Base-by-base conservation (phyloP, 352 stramenopile species). In the Elongisporangium undulatum region DNA sequence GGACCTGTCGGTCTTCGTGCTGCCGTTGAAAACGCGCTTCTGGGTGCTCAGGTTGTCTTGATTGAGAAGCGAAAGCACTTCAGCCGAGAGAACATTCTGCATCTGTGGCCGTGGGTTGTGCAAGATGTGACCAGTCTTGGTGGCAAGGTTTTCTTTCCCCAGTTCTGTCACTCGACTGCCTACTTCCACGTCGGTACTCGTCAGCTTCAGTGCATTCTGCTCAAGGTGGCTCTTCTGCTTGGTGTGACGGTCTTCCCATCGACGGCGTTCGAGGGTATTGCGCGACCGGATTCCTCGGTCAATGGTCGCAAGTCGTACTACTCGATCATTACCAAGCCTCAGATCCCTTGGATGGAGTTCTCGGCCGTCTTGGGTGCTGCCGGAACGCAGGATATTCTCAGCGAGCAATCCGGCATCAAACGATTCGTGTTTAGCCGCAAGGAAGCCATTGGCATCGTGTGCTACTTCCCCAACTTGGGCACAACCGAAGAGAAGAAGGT, bases 151-250 rank as follows among this genome's bases (percentile, higher is more conserved):
- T 87, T 95, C 52, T 95, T 88, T 71, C 72, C 77, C 10, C 77
- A 84, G 55, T 89, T 91, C 66, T 93, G 84, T 55, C 83, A 90
- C 61, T 93, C 84, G 53, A 89, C 81, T 13, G 82, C 79, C 12
- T 90, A 92, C 54, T 92, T 95, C 69, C 84, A 93, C 63, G 84
- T 95, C 17, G 85, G 85, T 38, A 95, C 85, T 16, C 83, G 83
- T n/a, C 83, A 95, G 62, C 59, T 95, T 13, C 85, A 95, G 63
- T 82, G 86, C 58, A 92, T 91, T 51, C 63, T 95, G 39, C 77
- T 95, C 54, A 95, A 95, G 62, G 80, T 92, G 15, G 82, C 79
- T 19, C 63, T 95, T 26, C 56, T 92, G 21, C 59, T 95, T 0
- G 85, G 85, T 13, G 82, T 92, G 21, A 85, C 74, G 29, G 71